phyloP scores from a whole-genome alignment of 2,329 filamentous ascomycete species.

The Cercospora sesami region DNA sequence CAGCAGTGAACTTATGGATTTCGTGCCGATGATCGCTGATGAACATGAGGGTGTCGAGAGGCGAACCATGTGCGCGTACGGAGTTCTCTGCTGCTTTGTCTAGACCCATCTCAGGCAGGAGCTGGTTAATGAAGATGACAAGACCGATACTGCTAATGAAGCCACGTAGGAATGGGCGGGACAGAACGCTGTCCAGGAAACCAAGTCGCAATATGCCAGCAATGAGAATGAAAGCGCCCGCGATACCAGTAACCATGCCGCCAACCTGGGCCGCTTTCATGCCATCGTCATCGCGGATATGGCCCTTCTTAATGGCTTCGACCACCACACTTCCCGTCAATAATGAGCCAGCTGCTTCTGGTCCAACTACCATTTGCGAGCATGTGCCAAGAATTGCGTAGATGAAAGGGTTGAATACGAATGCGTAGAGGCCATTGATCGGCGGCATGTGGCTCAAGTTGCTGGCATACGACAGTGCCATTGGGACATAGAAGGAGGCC shows the following conservation, averaged over 20 bases:
- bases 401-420: slow-evolving; percentile 86
- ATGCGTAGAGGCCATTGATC: slow-evolving; percentile 90
- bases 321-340: slow-evolving; percentile 85
- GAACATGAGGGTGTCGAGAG: slow-evolving; percentile 81
- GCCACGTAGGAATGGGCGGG: slow-evolving; percentile 84
- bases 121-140: slow-evolving; percentile 91
- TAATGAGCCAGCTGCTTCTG: slow-evolving; percentile 89
- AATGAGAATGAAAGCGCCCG: slow-evolving; percentile 83
- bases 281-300: slow-evolving; percentile 64
- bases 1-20: slow-evolving; percentile 71
- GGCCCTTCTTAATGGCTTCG: slow-evolving; percentile 68
- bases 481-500: slow-evolving; percentile 97
- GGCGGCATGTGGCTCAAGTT: slow-evolving; percentile 92
- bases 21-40: slow-evolving; percentile 66
- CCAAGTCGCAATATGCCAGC: slow-evolving; percentile 83
- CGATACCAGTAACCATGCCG: slow-evolving; percentile 82
- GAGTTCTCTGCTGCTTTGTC: slow-evolving; percentile 61
- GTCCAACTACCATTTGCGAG: slow-evolving; percentile 89
- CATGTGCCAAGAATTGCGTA: slow-evolving; percentile 91
- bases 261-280: slow-evolving; percentile 77
- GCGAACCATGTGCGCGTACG: slow-evolving; percentile 78
- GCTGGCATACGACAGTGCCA: slow-evolving; percentile 88
- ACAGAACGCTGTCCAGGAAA: slow-evolving; percentile 92
- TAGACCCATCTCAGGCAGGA: slow-evolving; percentile 86
- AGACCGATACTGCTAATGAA: slow-evolving; percentile 98